Evolutionary conservation across 2,329 filamentous ascomycete species (phyloP).

Genomic region (Aspergillaceae sp.): DNA sequence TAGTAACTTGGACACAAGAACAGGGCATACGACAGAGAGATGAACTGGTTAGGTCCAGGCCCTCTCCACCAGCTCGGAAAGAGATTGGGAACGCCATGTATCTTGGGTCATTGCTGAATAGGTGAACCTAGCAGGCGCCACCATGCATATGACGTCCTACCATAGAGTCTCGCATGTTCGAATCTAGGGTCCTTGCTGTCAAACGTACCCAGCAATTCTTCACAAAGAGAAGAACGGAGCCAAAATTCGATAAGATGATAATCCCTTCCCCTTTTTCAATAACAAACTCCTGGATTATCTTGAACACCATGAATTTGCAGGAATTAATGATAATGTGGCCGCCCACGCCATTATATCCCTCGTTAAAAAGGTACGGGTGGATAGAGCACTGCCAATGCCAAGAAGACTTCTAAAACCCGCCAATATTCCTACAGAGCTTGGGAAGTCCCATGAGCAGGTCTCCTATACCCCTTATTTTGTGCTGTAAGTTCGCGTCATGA

Average conservation of each 20-base stretch:
- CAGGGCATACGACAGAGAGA: conserved; percentile 35
- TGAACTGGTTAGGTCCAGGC: conserved; percentile 47
- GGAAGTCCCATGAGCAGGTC: conserved; percentile 50
- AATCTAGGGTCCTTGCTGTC: conserved; percentile 35
- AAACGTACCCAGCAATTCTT: conserved; percentile 42
- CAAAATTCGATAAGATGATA: conserved; percentile 51
- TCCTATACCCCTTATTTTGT: conserved; percentile 21
- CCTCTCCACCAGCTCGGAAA: conserved; percentile 48
- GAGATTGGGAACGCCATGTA: conserved; percentile 50
- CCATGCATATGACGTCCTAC: conserved; percentile 39
- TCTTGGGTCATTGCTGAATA: conserved; percentile 43
- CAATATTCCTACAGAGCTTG: conserved; percentile 24
- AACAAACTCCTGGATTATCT: conserved; percentile 23
- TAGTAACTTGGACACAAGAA: conserved; percentile 47
- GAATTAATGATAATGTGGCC: conserved; percentile 44
- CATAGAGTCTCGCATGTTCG: conserved; percentile 44
- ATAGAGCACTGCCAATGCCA: conserved; percentile 35
- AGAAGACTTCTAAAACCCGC: not conserved
- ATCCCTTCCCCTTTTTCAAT: conserved; percentile 33
- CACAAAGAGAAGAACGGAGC: conserved; percentile 44
- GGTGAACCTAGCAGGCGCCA: conserved; percentile 45
- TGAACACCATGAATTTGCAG: conserved; percentile 50
- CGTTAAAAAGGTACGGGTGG: conserved; percentile 46
- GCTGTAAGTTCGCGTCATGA: conserved; percentile 16
- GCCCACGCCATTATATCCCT: conserved; percentile 37